Evolutionary conservation across 2,329 filamentous ascomycete genomes (phyloP).

Genomic region (Fusarium secorum): DNA sequence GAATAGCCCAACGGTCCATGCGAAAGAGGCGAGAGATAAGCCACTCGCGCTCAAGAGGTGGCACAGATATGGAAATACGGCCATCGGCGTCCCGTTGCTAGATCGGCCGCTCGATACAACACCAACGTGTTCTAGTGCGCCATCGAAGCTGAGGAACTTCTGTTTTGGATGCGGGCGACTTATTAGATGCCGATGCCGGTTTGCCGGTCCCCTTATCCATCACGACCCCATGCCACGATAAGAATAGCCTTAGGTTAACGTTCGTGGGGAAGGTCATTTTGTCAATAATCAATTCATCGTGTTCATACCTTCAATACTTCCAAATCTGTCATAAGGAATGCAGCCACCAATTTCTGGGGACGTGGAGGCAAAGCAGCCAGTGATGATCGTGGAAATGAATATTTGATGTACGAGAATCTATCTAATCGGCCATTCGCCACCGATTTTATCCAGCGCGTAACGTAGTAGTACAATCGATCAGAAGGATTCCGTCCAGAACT

Average conservation of each 20-base stretch:
- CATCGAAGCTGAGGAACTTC: conserved; percentile 4
- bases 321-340: not conserved
- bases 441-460: not conserved
- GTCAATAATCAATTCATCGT: not conserved
- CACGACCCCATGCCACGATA: not conserved
- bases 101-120: not conserved
- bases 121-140: not conserved
- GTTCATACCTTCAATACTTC: not conserved
- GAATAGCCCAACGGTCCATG: not conserved
- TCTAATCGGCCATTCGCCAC: not conserved
- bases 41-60: not conserved
- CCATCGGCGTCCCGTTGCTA: not conserved
- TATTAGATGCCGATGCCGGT: not conserved
- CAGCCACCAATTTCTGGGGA: not conserved
- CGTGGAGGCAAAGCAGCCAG: not conserved
- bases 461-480: not conserved
- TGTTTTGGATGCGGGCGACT: not conserved
- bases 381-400: not conserved
- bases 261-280: not conserved
- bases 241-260: not conserved
- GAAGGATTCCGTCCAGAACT: not conserved
- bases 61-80: not conserved
- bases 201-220: not conserved
- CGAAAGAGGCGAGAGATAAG: not conserved
- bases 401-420: not conserved